A percentile compares a stretch with the other conserved stretches of the same genome.
These are phyloP conservation scores for Cinnamomum chago DNA, from an alignment of 164 flowering plant genomes.

Conservation along the genomic window DNA sequence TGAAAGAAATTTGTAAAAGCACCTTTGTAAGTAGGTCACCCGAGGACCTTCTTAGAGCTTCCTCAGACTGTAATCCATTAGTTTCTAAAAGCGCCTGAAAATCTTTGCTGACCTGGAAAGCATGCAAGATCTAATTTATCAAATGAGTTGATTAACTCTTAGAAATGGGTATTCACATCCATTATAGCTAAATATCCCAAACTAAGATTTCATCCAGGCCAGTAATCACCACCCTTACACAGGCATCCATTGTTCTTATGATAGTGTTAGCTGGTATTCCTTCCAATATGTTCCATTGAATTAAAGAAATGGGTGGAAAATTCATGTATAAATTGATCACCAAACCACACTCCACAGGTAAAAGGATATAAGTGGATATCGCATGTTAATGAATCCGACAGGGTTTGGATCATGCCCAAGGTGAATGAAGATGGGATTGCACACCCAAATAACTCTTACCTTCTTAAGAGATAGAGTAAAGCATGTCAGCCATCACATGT, in stretches of 20 bases:
- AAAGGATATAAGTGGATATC: too few relatives aligned
- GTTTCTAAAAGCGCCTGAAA: conserved; percentile 37
- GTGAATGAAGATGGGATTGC: too few relatives aligned
- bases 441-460: too few relatives aligned
- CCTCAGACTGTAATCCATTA: conserved; percentile 36
- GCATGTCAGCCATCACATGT: too few relatives aligned
- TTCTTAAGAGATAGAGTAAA: too few relatives aligned
- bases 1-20: not conserved
- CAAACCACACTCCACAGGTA: too few relatives aligned
- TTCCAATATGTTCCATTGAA: not conserved
- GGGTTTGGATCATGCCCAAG: too few relatives aligned
- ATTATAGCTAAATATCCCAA: not conserved
- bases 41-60: conserved; percentile 36
- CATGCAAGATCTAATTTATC: not conserved
- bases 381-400: too few relatives aligned
- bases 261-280: not conserved
- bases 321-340: too few relatives aligned
- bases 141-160: not conserved
- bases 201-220: not conserved
- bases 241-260: too few relatives aligned
- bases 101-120: conserved; percentile 43
- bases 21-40: conserved; percentile 49
- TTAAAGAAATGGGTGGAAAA: not conserved
- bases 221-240: not conserved
- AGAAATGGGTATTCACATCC: not conserved